Percentiles rank a stretch among this genome's conserved stretches.
These are phyloP conservation scores for Danielia oregonensis DNA, from an alignment of 805 yeast genomes.

Conservation along the genomic window DNA sequence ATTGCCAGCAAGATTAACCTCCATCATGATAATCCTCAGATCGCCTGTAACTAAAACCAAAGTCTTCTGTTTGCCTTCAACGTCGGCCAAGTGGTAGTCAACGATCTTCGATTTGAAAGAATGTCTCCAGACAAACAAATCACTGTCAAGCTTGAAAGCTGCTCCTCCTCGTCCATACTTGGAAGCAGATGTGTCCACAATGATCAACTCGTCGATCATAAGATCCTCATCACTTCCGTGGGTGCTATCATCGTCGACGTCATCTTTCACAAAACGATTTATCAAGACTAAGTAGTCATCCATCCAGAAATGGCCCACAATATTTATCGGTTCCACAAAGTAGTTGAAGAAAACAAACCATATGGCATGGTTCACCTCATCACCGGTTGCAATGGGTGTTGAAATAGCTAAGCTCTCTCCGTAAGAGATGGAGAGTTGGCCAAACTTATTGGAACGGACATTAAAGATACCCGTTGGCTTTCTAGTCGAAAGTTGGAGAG, in stretches of 20 bases:
- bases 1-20: slow-evolving; percentile 11
- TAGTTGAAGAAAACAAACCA: slow-evolving; percentile 39
- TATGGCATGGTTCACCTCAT: slow-evolving; percentile 27
- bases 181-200: slow-evolving; percentile 28
- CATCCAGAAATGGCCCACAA: slow-evolving; percentile 34
- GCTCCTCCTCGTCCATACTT: slow-evolving; percentile 32
- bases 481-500: slow-evolving; percentile 11
- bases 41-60: slow-evolving; percentile 30
- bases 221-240: slow-evolving; percentile 9
- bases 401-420: slow-evolving; percentile 13
- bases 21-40: slow-evolving; percentile 25
- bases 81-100: slow-evolving; percentile 13
- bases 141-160: slow-evolving; percentile 32
- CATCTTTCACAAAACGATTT: slow-evolving; percentile 22
- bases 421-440: slow-evolving; percentile 13
- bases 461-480: slow-evolving; percentile 20
- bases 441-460: slow-evolving; percentile 5
- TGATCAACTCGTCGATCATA: slow-evolving; percentile 33
- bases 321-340: slow-evolving; percentile 29
- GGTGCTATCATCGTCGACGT: slow-evolving; percentile 8
- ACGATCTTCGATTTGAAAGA: slow-evolving; percentile 25
- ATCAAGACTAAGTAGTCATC: slow-evolving; percentile 31
- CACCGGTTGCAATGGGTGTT: slow-evolving; percentile 11
- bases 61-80: slow-evolving; percentile 1
- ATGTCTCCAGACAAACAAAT: slow-evolving; percentile 37